Evolutionary conservation across 2,329 filamentous ascomycete genomes (phyloP), one percentile per base, ranked within the genome.

Genomic region (Drechslera avenae): DNA sequence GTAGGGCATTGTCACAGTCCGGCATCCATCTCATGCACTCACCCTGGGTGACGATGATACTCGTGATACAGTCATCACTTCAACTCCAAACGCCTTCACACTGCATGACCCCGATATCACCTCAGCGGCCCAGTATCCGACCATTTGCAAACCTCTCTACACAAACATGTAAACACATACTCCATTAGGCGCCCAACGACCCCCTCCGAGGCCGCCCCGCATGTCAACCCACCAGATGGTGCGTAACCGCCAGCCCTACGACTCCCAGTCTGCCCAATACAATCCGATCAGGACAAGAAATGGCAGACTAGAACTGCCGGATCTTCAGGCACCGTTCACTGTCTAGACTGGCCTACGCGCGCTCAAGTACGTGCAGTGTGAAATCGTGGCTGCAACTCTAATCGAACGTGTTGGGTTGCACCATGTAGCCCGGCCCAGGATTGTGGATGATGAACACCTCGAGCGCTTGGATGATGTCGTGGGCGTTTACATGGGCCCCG

Each of bases 181-280:
- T 28, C 59, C 56, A 36, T 54, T 64, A 69, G 63, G 63, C 63
- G 66, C 66, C 59, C 58, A 59, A 42, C 45, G 65, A 57, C 66
- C 69, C 59, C 47, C 48, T 54, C 57, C 19, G 47, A 37, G 61
- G 51, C 62, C 46, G 30, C 47, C 53, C 54, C 51, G 40, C 46
- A 56, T 43, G 50, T 56, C 42, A 52, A 43, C 50, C 30, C 44
- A 44, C 48, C 37, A 46, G 47, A 46, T 36, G 52, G 50, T 61
- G 55, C 57, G 46, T 62, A 69, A 62, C 63, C 67, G 65, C 67
- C 63, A 64, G 60, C 63, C 64, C 60, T 67, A 62, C 56, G 31
- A 46, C 54, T 8, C 39, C 39, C 44, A 51, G 34, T 36, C 39
- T 49, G 49, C 46, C 46, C 48, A 40, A 37, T 37, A 21, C 23